These are phyloP conservation scores for Solanum pinnatisectum DNA, from an alignment of 257 asterid species.

Conservation along the genomic window DNA sequence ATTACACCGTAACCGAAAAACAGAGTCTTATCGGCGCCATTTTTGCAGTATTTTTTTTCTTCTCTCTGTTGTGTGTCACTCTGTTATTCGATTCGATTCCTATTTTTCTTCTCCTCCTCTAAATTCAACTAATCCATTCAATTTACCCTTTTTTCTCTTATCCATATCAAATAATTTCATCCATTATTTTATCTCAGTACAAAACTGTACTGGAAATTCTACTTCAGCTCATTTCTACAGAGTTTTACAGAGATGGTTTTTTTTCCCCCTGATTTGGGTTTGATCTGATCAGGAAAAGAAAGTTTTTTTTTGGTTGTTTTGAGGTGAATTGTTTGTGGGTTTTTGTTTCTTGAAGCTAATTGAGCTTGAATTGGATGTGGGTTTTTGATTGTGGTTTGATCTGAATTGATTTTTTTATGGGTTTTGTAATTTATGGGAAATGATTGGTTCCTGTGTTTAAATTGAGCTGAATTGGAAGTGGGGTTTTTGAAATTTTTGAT, in stretches of 20 bases:
- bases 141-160: not conserved
- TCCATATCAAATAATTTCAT: not conserved
- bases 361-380: not conserved
- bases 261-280: not conserved
- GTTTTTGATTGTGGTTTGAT: not conserved
- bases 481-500: not conserved
- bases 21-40: conserved; percentile 19
- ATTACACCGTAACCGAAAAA: not conserved
- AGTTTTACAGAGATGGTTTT: not conserved
- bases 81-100: not conserved
- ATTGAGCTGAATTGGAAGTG: not conserved
- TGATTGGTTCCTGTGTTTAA: not conserved
- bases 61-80: not conserved
- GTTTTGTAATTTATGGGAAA: not conserved
- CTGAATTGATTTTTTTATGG: not conserved
- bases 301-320: not conserved
- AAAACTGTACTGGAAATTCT: conserved; percentile 1
- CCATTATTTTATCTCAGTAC: not conserved
- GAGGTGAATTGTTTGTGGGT: not conserved
- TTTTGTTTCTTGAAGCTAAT: not conserved
- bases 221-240: not conserved
- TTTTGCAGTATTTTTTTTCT: conserved; percentile 20
- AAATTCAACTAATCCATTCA: not conserved
- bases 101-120: conserved; percentile 7
- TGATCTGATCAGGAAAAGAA: not conserved